phyloP scores from a whole-genome alignment of 2,329 filamentous ascomycete genomes.

The Sporothrix luriei region DNA sequence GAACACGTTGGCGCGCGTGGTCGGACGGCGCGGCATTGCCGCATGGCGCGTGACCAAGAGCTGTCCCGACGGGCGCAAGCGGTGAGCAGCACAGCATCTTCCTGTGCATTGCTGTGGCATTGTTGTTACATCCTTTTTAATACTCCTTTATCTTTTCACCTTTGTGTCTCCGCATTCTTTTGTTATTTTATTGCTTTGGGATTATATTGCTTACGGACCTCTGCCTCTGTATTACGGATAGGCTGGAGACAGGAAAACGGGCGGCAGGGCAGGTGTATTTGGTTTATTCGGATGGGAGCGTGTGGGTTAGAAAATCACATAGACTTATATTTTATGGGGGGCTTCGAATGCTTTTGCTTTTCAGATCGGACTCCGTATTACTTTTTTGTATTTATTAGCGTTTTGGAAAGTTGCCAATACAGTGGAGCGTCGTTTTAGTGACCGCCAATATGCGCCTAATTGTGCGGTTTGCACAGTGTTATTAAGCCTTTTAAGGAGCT shows the following conservation, averaged over 20 bases:
- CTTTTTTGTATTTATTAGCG: conserved; percentile 12
- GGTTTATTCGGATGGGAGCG: conserved; percentile 12
- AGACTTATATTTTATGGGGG: conserved; percentile 13
- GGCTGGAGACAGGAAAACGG: conserved; percentile 7
- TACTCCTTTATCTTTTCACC: background rate
- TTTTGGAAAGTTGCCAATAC: background rate
- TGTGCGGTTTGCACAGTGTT: background rate
- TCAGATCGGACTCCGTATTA: background rate
- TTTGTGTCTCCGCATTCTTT: background rate
- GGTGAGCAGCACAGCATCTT: background rate
- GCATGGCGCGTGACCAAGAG: conserved; percentile 68
- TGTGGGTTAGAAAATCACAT: conserved; percentile 22
- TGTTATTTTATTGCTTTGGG: background rate
- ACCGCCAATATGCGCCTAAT: background rate
- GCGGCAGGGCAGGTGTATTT: background rate
- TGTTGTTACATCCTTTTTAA: background rate
- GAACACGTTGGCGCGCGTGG: conserved; percentile 68
- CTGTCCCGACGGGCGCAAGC: conserved; percentile 44
- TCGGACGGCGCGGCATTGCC: conserved; percentile 63
- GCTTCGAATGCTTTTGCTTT: background rate
- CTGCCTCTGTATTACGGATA: background rate
- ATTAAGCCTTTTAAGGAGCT: background rate
- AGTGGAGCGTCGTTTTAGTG: background rate
- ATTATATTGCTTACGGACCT: background rate
- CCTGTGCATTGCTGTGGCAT: too few relatives aligned